Conservation (phyloP, 2,329 filamentous ascomycete genomes). For the Botryotinia narcissicola region DNA sequence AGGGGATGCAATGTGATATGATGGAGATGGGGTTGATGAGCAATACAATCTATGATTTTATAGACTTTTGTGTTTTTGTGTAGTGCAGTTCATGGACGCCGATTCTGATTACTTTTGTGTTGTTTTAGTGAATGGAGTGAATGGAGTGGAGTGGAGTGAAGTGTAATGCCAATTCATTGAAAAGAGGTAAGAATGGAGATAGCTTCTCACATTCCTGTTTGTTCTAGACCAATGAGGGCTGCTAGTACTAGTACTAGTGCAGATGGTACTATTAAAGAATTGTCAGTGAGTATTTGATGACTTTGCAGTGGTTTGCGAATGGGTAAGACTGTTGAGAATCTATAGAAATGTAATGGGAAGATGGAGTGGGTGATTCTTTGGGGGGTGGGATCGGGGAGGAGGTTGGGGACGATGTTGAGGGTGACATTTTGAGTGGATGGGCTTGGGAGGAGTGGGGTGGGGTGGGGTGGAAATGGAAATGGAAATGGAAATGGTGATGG, state of each 20-base stretch:
- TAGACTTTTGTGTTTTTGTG: not conserved
- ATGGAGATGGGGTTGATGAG: not conserved
- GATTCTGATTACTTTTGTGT: not conserved
- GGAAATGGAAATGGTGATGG: not conserved
- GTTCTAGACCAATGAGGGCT: not conserved
- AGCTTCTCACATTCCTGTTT: not conserved
- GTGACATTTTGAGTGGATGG: not conserved
- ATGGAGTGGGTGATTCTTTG: no score
- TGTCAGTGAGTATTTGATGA: not conserved
- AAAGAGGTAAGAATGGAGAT: not conserved
- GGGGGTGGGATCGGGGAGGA: no score
- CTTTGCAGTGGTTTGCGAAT: accelerated
- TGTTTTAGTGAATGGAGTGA: not conserved
- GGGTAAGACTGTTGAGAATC: no score
- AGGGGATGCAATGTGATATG: not conserved
- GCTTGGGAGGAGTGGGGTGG: no score
- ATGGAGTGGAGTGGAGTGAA: not conserved
- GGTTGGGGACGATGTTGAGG: no score
- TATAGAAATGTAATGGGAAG: no score
- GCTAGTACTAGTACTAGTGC: not conserved
- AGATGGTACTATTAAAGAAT: not conserved
- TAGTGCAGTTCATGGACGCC: not conserved
- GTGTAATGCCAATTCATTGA: not conserved
- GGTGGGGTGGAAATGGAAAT: no score
- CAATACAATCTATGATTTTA: not conserved